A percentile compares a stretch with the other conserved stretches of the same genome.
These are phyloP conservation scores for Acanthamoeba comandoni DNA, from an alignment of 208 protist species.

Conservation along the genomic window DNA sequence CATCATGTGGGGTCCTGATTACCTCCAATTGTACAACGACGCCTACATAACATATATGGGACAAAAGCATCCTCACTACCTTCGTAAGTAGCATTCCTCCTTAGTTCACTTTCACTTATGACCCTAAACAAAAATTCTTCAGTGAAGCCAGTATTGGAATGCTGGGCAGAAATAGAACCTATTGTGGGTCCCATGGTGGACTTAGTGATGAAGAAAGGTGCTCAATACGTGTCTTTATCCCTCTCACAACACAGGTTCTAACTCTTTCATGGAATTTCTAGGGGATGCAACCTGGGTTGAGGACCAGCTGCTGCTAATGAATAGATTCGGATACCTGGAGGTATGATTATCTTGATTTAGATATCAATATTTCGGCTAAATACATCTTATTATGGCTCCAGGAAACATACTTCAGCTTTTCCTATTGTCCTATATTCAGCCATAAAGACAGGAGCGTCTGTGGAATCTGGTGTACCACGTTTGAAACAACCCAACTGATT, in stretches of 20 bases:
- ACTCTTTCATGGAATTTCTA: no score
- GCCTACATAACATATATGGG: background rate
- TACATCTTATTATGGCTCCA: background rate
- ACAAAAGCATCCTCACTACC: background rate
- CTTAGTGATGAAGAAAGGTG: no score
- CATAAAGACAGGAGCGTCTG: slow-evolving; percentile 46
- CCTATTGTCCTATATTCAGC: slow-evolving; percentile 60
- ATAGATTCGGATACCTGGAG: slow-evolving; percentile 61
- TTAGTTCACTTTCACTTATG: no score
- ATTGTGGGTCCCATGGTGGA: no score
- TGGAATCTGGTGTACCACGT: slow-evolving; percentile 36
- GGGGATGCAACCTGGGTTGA: slow-evolving; percentile 51
- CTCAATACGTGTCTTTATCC: no score
- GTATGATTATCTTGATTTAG: background rate
- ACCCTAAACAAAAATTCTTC: no score
- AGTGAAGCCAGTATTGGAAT: no score
- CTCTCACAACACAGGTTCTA: no score
- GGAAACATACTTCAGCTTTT: slow-evolving; percentile 52
- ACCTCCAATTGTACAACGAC: slow-evolving; percentile 48
- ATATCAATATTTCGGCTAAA: background rate
- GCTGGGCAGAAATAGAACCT: no score
- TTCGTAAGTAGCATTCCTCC: no score
- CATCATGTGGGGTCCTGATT: slow-evolving; percentile 64
- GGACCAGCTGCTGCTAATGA: slow-evolving; percentile 49
- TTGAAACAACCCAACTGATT: slow-evolving; percentile 42